These are phyloP conservation scores for Mortierella sp. DNA, from an alignment of 371 early-diverging fungal species.

Conservation along the genomic window DNA sequence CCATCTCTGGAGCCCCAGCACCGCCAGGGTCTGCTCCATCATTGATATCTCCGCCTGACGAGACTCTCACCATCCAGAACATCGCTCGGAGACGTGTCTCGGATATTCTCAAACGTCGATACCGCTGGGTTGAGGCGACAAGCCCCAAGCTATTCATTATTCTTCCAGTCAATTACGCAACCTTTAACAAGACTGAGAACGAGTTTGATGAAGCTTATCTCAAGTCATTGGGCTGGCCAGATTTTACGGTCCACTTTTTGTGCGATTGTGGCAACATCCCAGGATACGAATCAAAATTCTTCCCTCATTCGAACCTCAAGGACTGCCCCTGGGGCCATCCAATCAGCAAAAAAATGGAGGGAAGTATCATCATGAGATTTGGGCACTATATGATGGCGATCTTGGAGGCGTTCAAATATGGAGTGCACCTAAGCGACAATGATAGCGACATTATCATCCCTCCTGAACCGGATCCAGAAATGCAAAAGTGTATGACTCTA, in stretches of 20 bases:
- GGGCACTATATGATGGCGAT: slow-evolving; percentile 31
- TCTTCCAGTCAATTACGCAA: slow-evolving; percentile 9
- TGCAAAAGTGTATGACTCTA: slow-evolving; percentile 5
- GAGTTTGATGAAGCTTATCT: neutral
- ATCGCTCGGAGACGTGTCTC: slow-evolving; percentile 19
- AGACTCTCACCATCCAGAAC: slow-evolving; percentile 3
- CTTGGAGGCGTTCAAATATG: slow-evolving; percentile 30
- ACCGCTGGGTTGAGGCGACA: slow-evolving; percentile 24
- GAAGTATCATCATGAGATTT: slow-evolving; percentile 4
- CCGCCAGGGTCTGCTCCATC: neutral
- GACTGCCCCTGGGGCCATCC: slow-evolving; percentile 13
- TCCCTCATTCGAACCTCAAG: slow-evolving; percentile 22
- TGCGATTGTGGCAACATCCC: slow-evolving; percentile 40
- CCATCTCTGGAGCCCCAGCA: neutral
- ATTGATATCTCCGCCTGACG: neutral
- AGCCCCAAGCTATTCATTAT: slow-evolving; percentile 33
- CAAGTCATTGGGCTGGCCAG: slow-evolving; percentile 12
- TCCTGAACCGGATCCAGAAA: slow-evolving; percentile 6
- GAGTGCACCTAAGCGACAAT: slow-evolving; percentile 1
- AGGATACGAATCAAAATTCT: slow-evolving; percentile 10
- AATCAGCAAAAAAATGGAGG: slow-evolving; percentile 1
- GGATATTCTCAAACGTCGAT: slow-evolving; percentile 18
- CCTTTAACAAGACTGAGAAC: neutral
- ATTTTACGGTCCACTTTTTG: slow-evolving; percentile 32
- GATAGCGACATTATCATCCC: slow-evolving; percentile 6